phyloP scores from a whole-genome alignment of 352 stramenopile species.

The Thraustotheca clavata region DNA sequence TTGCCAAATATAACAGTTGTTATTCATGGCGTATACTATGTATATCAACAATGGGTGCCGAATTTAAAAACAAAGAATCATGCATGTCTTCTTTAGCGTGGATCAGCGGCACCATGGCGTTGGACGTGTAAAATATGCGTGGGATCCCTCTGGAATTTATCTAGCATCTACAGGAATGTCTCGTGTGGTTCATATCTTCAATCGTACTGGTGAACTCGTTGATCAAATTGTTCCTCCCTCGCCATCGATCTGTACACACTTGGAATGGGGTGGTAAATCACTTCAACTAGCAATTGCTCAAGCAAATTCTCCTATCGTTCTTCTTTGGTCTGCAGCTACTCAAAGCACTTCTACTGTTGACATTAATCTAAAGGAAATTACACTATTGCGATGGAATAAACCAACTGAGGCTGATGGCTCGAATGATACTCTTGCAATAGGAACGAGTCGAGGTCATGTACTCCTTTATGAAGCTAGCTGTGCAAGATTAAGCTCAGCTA shows the following conservation, averaged over 20 bases:
- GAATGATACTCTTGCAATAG: conserved; percentile 52
- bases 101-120: conserved; percentile 64
- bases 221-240: conserved; percentile 73
- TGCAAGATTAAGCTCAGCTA: conserved; percentile 40
- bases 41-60: not conserved
- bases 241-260: conserved; percentile 41
- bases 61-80: conserved; percentile 21
- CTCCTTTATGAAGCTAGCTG: conserved; percentile 68
- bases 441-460: conserved; percentile 61
- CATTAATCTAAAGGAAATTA: conserved; percentile 61
- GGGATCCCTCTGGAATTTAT: conserved; percentile 65
- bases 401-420: conserved; percentile 25
- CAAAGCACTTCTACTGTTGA: conserved; percentile 59
- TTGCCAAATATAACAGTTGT: not conserved
- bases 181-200: conserved; percentile 68
- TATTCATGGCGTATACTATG: not conserved
- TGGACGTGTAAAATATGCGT: conserved; percentile 69
- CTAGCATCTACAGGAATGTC: conserved; percentile 67
- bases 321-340: conserved; percentile 58
- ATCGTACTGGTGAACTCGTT: conserved; percentile 54
- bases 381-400: conserved; percentile 75
- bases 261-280: conserved; percentile 58
- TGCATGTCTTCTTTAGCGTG: conserved; percentile 78
- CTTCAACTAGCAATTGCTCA: conserved; percentile 54
- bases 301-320: conserved; percentile 55